phyloP scores from a whole-genome alignment of 2,329 filamentous ascomycete species.

The Madurella fahalii region DNA sequence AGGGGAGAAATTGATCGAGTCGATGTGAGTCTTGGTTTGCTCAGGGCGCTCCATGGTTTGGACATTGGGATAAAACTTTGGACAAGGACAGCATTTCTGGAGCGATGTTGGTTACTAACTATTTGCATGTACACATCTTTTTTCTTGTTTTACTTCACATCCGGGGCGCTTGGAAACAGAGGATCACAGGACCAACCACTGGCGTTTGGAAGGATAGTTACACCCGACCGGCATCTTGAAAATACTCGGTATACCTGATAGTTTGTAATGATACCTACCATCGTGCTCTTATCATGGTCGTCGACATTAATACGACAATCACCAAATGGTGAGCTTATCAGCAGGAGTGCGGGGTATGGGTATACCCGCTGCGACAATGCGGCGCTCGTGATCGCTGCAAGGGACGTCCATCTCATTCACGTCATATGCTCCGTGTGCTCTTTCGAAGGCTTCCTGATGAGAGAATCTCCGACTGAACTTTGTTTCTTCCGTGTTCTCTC shows the following conservation, averaged over 20 bases:
- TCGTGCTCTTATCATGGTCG: neutral
- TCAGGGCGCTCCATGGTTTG: neutral
- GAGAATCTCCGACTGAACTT: too few relatives aligned
- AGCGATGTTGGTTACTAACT: too few relatives aligned
- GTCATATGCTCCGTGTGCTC: too few relatives aligned
- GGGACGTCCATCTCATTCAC: too few relatives aligned
- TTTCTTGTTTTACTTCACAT: neutral
- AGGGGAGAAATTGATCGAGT: constrained; percentile 29
- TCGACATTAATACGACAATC: constrained; percentile 1
- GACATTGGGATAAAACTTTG: neutral
- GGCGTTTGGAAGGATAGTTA: neutral
- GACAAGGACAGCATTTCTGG: neutral
- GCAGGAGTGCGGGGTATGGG: constrained; percentile 16
- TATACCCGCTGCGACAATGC: neutral
- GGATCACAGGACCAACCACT: neutral
- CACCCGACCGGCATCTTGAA: neutral
- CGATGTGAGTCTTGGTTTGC: constrained; percentile 5
- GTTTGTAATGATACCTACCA: neutral
- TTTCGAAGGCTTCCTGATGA: too few relatives aligned
- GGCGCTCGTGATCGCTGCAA: too few relatives aligned
- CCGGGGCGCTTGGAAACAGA: neutral
- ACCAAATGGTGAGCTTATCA: constrained; percentile 14
- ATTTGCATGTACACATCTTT: too few relatives aligned
- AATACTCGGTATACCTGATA: neutral
- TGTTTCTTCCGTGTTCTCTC: neutral